Base-by-base conservation (phyloP, 2,329 filamentous ascomycete genomes). In the Ciborinia camelliae region DNA sequence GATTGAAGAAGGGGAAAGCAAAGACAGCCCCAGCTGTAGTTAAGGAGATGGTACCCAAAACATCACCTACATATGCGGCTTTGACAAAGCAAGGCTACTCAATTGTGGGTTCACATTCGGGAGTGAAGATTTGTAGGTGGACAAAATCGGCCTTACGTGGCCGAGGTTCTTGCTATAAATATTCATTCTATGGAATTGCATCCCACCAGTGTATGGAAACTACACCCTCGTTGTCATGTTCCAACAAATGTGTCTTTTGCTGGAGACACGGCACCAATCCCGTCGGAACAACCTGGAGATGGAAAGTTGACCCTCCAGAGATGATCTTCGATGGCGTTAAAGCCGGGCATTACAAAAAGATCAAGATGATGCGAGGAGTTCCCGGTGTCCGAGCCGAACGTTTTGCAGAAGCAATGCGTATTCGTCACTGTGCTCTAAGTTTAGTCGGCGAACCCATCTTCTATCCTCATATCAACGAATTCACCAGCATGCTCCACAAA, bases 201-300 rank as follows among this genome's bases (percentile, higher is more conserved):
- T 97, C 93, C 0, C 95, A 99, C 75, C 89, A 96, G 67, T 99
- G 94, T 78, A 99, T 99, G 95, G 94, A 99, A 78, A 94, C 94
- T 2, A 98, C 94, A 0, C 94, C 94, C 0, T 97, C 93, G 0
- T 85, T 99, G 4, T 96, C 92, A 12, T 99, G 94, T 82, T 95
- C 90, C 68, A 98, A 98, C 81, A 98, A 99, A 77, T 98, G 95
- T 77, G 92, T 99, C 70, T 99, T 98, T 77, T 99, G 94, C 82
- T 99, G 94, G 95, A 88, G 95, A 8, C 95, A 98, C 75, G 95
- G 94, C 62, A 98, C 95, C 0, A 99, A 98, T 75, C 94, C 94
- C 0, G 95, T 98, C 0, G 93, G 93, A 55, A 98, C 95, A 3
- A 96, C 90, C 5, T 98, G 95, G 94, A 88, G 94, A 67, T 99